These are phyloP conservation scores for Sphagnurus paluster DNA, from an alignment of 1,284 basidiomycete species.

Conservation along the genomic window DNA sequence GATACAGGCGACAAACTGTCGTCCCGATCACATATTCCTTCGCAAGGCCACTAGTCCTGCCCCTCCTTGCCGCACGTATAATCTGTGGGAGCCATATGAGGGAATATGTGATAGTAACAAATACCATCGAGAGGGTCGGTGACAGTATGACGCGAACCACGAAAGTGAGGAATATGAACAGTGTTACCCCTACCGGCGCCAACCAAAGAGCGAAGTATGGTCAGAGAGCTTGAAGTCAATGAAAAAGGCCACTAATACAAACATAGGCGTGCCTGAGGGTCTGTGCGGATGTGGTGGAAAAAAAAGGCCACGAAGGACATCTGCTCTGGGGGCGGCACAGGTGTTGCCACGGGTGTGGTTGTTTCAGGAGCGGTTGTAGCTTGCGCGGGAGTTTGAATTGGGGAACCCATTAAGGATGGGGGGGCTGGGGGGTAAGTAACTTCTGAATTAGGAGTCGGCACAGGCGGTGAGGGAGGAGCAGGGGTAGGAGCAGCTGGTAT, in stretches of 20 bases:
- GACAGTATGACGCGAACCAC: constrained; percentile 75
- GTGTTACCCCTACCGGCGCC: constrained; percentile 53
- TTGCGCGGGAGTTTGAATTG: constrained; percentile 10
- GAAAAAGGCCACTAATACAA: constrained; percentile 21
- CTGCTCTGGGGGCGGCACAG: constrained; percentile 21
- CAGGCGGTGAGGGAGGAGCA: constrained; percentile 20
- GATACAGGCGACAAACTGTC: constrained; percentile 67
- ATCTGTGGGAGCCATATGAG: constrained; percentile 87
- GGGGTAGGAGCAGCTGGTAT: constrained; percentile 9
- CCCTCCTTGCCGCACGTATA: constrained; percentile 70
- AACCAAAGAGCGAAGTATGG: not conserved
- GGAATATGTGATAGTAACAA: constrained; percentile 73
- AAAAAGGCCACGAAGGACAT: constrained; percentile 50
- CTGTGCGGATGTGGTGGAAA: constrained; percentile 58
- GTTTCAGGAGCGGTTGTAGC: constrained; percentile 10
- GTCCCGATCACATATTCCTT: constrained; percentile 79
- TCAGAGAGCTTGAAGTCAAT: constrained; percentile 5
- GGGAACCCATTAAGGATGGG: constrained; percentile 14
- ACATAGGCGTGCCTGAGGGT: constrained; percentile 75
- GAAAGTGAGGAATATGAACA: constrained; percentile 67
- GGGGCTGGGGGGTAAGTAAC: constrained; percentile 1
- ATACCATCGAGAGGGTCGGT: constrained; percentile 68
- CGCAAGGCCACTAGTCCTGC: constrained; percentile 67
- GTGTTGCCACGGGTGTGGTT: constrained; percentile 8
- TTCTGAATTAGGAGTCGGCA: not conserved